phyloP scores from a whole-genome alignment of 1,139 yeast species.

The Pneumocystis jirovecii region DNA sequence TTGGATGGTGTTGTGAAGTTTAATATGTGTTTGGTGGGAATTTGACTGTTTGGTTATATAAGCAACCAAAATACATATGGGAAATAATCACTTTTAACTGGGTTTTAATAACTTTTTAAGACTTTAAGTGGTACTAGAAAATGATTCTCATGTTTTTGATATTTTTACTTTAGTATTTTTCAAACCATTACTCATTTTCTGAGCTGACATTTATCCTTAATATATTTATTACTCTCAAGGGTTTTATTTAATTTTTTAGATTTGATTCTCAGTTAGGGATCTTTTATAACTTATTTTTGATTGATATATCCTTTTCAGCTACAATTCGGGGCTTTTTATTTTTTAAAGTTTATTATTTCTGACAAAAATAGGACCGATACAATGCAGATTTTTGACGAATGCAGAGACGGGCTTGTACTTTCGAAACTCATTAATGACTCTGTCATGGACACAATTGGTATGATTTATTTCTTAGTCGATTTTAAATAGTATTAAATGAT shows the following conservation, averaged over 20 bases:
- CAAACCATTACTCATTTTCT: background rate
- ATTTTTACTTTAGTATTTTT: too few species aligned
- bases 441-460: constrained; percentile 49
- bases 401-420: constrained; percentile 81
- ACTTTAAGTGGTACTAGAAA: too few species aligned
- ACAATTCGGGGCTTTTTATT: background rate
- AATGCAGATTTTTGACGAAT: constrained; percentile 91
- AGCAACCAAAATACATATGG: too few species aligned
- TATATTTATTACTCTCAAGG: too few species aligned
- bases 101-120: too few species aligned
- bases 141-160: too few species aligned
- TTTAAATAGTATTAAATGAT: constrained; percentile 27
- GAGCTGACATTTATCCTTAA: background rate
- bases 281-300: background rate
- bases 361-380: constrained; percentile 41
- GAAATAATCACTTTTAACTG: too few species aligned
- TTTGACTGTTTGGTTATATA: too few species aligned
- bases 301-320: background rate
- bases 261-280: background rate
- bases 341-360: background rate
- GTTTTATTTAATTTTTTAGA: too few species aligned
- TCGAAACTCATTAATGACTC: constrained; percentile 92
- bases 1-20: too few species aligned
- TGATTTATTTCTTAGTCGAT: constrained; percentile 5
- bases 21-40: too few species aligned